A percentile compares a stretch with the other conserved stretches of the same genome.
Evolutionary conservation across 139 green algal genomes (phyloP).

Genomic region (Picochlorum sp.): DNA sequence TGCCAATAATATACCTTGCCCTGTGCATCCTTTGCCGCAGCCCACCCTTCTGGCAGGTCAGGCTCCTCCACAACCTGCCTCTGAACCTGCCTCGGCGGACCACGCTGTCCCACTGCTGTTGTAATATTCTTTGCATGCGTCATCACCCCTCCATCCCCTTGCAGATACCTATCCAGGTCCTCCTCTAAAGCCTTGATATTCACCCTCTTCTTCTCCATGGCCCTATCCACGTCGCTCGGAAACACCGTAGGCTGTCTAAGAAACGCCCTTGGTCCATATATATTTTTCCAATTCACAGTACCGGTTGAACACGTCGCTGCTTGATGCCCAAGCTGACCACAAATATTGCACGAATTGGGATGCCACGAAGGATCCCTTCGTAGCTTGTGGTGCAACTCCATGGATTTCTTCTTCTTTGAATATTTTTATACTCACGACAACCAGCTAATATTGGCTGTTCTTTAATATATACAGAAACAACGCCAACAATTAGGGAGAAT

Average conservation of each 20-base stretch:
- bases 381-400: slow-evolving; percentile 84
- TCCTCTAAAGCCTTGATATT: slow-evolving; percentile 52
- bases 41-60: slow-evolving; percentile 59
- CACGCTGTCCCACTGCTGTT: not conserved
- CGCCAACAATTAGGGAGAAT: not conserved
- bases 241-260: slow-evolving; percentile 51
- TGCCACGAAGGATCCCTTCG: slow-evolving; percentile 79
- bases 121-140: not conserved
- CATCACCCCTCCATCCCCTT: not conserved
- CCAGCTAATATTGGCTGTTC: no score
- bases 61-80: not conserved
- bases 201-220: slow-evolving; percentile 41
- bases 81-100: not conserved
- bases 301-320: slow-evolving; percentile 75
- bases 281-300: slow-evolving; percentile 81
- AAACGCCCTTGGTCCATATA: slow-evolving; percentile 80
- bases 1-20: slow-evolving; percentile 18
- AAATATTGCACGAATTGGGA: slow-evolving; percentile 79
- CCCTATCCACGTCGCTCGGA: slow-evolving; percentile 49
- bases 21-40: slow-evolving; percentile 46
- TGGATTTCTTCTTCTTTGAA: slow-evolving; percentile 13
- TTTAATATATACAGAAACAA: no score
- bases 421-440: no score
- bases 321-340: slow-evolving; percentile 81
- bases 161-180: slow-evolving; percentile 49